These are phyloP conservation scores for Fusarium sp. DNA, from an alignment of 2,329 filamentous ascomycete species.

Conservation along the genomic window DNA sequence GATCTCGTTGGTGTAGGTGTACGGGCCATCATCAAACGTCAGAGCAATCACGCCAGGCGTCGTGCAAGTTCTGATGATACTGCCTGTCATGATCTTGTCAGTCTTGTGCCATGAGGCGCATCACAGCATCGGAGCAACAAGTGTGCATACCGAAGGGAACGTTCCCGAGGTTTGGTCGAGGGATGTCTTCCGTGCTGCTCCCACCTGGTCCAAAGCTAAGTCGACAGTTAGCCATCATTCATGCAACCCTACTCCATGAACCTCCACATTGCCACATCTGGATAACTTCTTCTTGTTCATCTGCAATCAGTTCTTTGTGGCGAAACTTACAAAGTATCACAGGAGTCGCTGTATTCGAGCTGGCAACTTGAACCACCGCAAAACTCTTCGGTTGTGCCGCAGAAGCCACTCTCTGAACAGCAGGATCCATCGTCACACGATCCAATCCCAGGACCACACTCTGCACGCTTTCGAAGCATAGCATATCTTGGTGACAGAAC, in stretches of 20 bases:
- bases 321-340: conserved; percentile 56
- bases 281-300: background rate
- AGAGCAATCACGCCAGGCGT: conserved; percentile 55
- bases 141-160: conserved; percentile 53
- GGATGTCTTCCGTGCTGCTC: conserved; percentile 46
- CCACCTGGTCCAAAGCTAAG: conserved; percentile 50
- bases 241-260: background rate
- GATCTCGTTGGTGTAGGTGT: conserved; percentile 54
- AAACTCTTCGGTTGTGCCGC: conserved; percentile 50
- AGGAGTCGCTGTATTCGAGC: conserved; percentile 54
- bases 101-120: conserved; percentile 16
- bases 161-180: conserved; percentile 48
- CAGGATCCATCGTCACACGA: conserved; percentile 50
- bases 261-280: background rate
- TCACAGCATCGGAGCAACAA: conserved; percentile 2
- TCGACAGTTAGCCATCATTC: conserved; percentile 18
- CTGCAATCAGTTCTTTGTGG: background rate
- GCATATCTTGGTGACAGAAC: conserved; percentile 26
- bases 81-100: conserved; percentile 44
- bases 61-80: conserved; percentile 51
- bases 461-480: conserved; percentile 36
- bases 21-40: conserved; percentile 62
- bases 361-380: conserved; percentile 55
- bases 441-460: conserved; percentile 52
- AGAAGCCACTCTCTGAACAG: conserved; percentile 54